Conservation (phyloP, 148 eudicot species). For the Cornus suecica region DNA sequence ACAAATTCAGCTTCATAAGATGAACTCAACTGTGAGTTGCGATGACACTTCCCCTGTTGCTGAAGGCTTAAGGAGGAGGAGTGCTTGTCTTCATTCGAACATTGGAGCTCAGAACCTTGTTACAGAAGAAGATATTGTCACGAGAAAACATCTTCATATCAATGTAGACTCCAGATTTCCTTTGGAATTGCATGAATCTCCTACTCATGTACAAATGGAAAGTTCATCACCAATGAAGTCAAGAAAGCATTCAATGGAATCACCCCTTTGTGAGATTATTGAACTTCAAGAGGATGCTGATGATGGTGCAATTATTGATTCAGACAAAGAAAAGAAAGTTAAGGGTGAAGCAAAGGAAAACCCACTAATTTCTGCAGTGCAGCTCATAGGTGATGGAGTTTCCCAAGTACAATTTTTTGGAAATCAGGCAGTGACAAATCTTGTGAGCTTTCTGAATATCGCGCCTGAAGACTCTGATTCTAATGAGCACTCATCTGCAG, state of each 20-base stretch:
- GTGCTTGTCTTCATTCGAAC: slow-evolving; percentile 39
- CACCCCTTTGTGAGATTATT: slow-evolving; percentile 59
- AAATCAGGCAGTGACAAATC: slow-evolving; percentile 86
- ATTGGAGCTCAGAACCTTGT: slow-evolving; percentile 22
- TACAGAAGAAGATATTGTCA: slow-evolving; percentile 26
- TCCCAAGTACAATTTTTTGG: slow-evolving; percentile 93
- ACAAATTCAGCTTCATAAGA: slow-evolving; percentile 79
- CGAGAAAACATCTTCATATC: slow-evolving; percentile 38
- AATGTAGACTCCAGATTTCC: slow-evolving; percentile 40
- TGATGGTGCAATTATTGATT: slow-evolving; percentile 21
- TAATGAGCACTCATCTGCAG: slow-evolving; percentile 40
- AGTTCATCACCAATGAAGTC: slow-evolving; percentile 49
- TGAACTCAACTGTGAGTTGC: slow-evolving; percentile 36
- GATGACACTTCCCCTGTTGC: slow-evolving; percentile 51
- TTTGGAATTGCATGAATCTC: slow-evolving; percentile 49
- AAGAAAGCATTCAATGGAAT: slow-evolving; percentile 35
- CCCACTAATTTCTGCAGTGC: slow-evolving; percentile 85
- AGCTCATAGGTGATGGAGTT: slow-evolving; percentile 89
- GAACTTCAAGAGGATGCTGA: slow-evolving; percentile 63
- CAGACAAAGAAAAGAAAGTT: slow-evolving; percentile 37
- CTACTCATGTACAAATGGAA: slow-evolving; percentile 36
- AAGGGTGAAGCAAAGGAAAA: slow-evolving; percentile 55
- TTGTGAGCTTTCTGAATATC: slow-evolving; percentile 83
- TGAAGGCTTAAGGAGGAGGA: slow-evolving; percentile 69
- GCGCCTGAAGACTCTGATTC: slow-evolving; percentile 57